Evolutionary conservation across 2,329 filamentous ascomycete species (phyloP).

Genomic region (Alternaria gaisen): DNA sequence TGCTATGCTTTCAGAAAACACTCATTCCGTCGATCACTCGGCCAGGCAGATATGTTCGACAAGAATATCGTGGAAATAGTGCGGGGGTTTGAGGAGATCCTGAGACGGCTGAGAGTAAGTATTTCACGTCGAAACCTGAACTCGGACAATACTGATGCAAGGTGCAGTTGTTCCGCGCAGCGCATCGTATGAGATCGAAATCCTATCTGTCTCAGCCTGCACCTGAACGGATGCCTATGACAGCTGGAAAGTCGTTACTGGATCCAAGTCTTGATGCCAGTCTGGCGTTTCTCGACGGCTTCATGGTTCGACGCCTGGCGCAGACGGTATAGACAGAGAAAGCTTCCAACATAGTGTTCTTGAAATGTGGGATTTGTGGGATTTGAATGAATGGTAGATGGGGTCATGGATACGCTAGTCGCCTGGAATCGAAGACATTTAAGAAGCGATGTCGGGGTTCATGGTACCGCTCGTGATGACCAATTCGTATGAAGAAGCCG

Average conservation of each 20-base stretch:
- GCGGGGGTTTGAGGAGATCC: no score
- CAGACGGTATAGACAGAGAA: slow-evolving; percentile 2
- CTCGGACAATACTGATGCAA: background rate
- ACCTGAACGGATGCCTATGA: slow-evolving; percentile 10
- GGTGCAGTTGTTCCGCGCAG: slow-evolving; percentile 9
- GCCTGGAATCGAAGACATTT: background rate
- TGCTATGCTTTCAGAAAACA: slow-evolving; percentile 4
- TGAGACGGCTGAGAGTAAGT: no score
- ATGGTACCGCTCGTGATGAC: background rate
- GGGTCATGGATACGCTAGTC: no score
- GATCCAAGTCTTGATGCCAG: background rate
- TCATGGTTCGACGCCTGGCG: slow-evolving; percentile 5
- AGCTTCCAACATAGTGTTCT: no score
- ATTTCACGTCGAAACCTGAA: background rate
- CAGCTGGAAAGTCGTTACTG: slow-evolving; percentile 11
- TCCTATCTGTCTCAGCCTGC: slow-evolving; percentile 11
- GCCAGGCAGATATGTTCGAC: background rate
- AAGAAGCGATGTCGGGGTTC: background rate
- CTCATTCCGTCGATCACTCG: slow-evolving; percentile 1
- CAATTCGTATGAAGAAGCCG: background rate
- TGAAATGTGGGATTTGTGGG: no score
- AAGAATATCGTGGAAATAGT: no score
- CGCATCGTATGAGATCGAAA: slow-evolving; percentile 7
- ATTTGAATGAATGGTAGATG: no score
- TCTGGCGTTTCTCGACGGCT: background rate